Evolutionary conservation across 352 stramenopile genomes (phyloP), one percentile per base, ranked within the genome.

Genomic region (Globisporangium camurandrum): DNA sequence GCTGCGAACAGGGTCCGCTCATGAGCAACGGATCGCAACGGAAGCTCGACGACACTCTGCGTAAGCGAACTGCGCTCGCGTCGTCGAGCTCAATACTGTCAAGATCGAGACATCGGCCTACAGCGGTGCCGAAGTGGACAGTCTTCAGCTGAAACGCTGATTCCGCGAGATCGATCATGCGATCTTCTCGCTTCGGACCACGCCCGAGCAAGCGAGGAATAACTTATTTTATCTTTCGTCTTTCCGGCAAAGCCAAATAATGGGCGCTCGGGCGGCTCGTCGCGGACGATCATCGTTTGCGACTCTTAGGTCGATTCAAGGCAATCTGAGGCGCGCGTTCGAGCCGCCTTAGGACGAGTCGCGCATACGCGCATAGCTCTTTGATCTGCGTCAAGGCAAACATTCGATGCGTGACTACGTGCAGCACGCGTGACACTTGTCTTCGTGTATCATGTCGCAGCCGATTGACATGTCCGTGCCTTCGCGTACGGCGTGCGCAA

Each of bases 81-180:
- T 16, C 28, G 28, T 7, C 46, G 41, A 51, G 26, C 43, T 30
- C 31, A 36, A 58, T 1, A 12, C 31, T 2, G 26, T 56, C 5
- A 56, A 49, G 28, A 30, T 57, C 6, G 44, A 57, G 20, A 30
- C 27, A 14, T 51, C 42, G 9, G 26, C 26, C 14, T 45, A 47
- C 51, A 19, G 27, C 28, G 40, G 48, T 2, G 40, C 22, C 26
- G 46, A 46, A 34, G 8, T 31, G 26, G 41, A 57, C 19, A 10
- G 41, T 19, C 27, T 57, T 2, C 36, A 27, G 4, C 33, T 57
- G 14, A 50, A 46, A 17, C 46, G 51, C 14, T 60, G 57, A 51
- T 57, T 60, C 16, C 33, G 42, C 3, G 46, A 64, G 17, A 51
- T 64, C 41, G 40, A 66, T 10, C 53, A 59, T 20, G 53, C 49